These are phyloP conservation scores for Barnettozyma pratensis DNA, from an alignment of 805 yeast genomes.

Conservation along the genomic window DNA sequence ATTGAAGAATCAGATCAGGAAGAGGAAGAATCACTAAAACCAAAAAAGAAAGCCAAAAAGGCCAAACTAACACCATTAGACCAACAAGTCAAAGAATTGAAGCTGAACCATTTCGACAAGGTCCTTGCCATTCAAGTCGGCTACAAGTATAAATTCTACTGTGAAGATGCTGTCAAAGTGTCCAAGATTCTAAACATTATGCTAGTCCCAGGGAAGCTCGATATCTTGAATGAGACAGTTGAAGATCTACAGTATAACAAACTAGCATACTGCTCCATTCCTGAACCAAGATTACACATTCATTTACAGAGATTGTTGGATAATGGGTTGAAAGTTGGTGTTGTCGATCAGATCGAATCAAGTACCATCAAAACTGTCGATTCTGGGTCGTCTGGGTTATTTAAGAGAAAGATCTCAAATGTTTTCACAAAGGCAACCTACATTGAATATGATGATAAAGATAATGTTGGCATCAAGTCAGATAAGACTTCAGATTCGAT, in stretches of 20 bases:
- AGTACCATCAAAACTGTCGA: conserved; percentile 59
- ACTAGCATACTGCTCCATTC: conserved; percentile 83
- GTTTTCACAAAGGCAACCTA: conserved; percentile 83
- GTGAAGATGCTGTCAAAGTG: conserved; percentile 74
- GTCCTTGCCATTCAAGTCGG: conserved; percentile 84
- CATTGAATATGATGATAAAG: conserved; percentile 49
- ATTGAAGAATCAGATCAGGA: conserved; percentile 6
- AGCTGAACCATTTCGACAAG: conserved; percentile 56
- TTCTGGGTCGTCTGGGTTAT: conserved; percentile 50
- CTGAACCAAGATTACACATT: conserved; percentile 66
- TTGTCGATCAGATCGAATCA: conserved; percentile 81
- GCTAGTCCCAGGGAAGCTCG: conserved; percentile 64
- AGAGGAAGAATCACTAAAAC: conserved; percentile 3
- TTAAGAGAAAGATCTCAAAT: conserved; percentile 62
- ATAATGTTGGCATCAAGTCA: conserved; percentile 18
- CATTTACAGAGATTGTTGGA: conserved; percentile 71
- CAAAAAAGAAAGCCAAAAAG: conserved; percentile 8
- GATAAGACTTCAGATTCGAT: conserved; percentile 39
- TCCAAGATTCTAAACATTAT: conserved; percentile 63
- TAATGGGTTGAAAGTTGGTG: conserved; percentile 75
- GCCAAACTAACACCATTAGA: conserved; percentile 69
- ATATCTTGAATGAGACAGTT: conserved; percentile 45
- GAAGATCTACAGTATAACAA: conserved; percentile 46
- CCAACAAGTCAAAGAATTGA: conserved; percentile 66
- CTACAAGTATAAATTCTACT: conserved; percentile 83